Evolutionary conservation across 345 rosid genomes (phyloP), one percentile per base, ranked within the genome.

Genomic region (Boechera retrofracta): DNA sequence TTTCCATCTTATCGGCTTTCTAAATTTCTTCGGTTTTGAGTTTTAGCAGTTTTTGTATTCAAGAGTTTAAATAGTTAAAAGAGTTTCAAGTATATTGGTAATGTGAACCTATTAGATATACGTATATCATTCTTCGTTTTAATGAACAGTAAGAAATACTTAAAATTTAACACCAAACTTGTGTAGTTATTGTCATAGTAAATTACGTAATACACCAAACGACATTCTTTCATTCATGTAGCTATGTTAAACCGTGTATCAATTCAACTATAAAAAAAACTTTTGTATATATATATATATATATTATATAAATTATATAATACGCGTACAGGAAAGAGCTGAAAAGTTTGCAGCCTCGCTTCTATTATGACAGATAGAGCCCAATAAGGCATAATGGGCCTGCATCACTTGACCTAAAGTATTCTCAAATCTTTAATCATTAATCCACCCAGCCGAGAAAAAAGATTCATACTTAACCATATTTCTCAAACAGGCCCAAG

Each of bases 301-400:
- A 1, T 26, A 26, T 26, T 26, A 26, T 26, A 21, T 28, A 28
- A 28, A 28, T 28, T 28, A 33, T 6, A 39, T 13, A 56, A 56
- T 13, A 56, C 62, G 12, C 21, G 24, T 15, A 32, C 11, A n/a
- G 1, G 28, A 4, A 31, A 16, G 45, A 10, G 18, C 26, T 49
- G 44, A 33, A 59, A 24, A 1, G 10, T 52, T 41, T 53, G 45
- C 45, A 53, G 54, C 18, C 8, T 64, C 12, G 16, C 32, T 41
- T 36, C 8, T 41, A 6, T 54, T 8, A 2, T 13, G 32, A 11
- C 26, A 36, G 12, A 68, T n/a, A 68, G 55, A 76, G 56, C 71
- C 72, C 80, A 64, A 35, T 26, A 63, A 77, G 10, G 21, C 1
- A 44, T 26, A 44, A 36, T 55, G 66, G 71, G 80, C 51, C 67